phyloP scores from a whole-genome alignment of 176 grass and related monocot species.

The Musa troglodytarum region DNA sequence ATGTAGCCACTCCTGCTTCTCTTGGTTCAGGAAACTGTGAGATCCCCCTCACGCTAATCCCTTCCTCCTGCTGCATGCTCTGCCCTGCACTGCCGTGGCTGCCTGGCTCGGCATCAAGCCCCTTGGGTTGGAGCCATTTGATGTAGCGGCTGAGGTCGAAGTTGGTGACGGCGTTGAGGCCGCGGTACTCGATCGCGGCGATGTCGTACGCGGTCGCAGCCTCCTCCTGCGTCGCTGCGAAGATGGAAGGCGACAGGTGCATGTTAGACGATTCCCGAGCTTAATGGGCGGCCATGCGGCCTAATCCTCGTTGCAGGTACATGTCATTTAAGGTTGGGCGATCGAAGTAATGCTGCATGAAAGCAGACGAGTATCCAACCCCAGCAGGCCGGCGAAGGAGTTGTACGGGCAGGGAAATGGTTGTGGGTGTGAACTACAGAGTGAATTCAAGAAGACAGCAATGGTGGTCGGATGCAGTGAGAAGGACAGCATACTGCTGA shows the following conservation, averaged over 20 bases:
- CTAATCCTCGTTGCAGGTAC: no score
- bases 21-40: no score
- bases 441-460: not conserved
- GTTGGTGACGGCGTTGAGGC: slow-evolving; percentile 86
- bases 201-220: slow-evolving; percentile 89
- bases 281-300: not conserved
- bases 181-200: slow-evolving; percentile 88
- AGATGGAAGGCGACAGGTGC: not conserved
- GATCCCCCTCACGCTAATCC: not conserved
- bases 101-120: not conserved
- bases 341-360: no score
- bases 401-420: slow-evolving; percentile 3
- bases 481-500: not conserved
- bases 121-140: slow-evolving; percentile 55
- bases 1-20: not conserved
- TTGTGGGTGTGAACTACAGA: slow-evolving; percentile 9
- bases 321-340: no score
- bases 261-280: not conserved
- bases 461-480: no score
- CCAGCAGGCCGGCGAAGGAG: not conserved
- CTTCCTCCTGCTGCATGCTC: slow-evolving; percentile 7
- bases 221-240: slow-evolving; percentile 79
- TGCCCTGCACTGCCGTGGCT: slow-evolving; percentile 13
- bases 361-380: no score
- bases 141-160: slow-evolving; percentile 86